These are phyloP conservation scores for Radiomyces spectabilis DNA, from an alignment of 192 early-diverging fungal species.

Conservation along the genomic window DNA sequence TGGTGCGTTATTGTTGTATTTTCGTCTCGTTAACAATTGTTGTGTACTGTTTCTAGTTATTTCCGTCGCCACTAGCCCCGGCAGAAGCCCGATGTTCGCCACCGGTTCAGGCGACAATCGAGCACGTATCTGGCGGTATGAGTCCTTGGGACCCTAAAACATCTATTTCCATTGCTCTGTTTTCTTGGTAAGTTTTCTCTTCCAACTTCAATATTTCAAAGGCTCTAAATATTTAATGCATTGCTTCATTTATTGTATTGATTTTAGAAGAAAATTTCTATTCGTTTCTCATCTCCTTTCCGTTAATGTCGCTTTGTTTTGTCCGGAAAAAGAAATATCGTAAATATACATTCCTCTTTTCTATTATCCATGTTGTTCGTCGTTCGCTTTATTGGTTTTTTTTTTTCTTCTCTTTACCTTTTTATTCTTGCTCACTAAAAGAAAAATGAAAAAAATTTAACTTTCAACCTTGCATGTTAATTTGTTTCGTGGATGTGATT, in stretches of 20 bases:
- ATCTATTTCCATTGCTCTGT: background rate
- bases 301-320: background rate
- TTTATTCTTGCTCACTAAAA: background rate
- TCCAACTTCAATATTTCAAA: too few relatives aligned
- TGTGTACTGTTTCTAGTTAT: slow-evolving; percentile 59
- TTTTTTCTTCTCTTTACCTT: background rate
- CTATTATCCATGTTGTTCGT: too few relatives aligned
- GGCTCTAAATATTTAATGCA: too few relatives aligned
- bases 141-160: slow-evolving; percentile 19
- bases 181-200: too few relatives aligned
- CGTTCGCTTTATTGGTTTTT: background rate
- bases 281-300: background rate
- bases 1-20: background rate
- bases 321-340: background rate
- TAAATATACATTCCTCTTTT: background rate
- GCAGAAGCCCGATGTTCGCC: slow-evolving; percentile 79
- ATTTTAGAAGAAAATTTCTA: background rate
- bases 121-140: slow-evolving; percentile 92
- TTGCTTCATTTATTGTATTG: too few relatives aligned
- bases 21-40: background rate
- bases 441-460: background rate
- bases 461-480: too few relatives aligned
- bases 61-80: slow-evolving; percentile 77
- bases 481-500: too few relatives aligned
- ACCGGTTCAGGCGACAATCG: slow-evolving; percentile 93